A percentile compares a stretch with the other conserved stretches of the same genome.
phyloP scores from a whole-genome alignment of 2,329 filamentous ascomycete genomes.

The Fusarium sp. region DNA sequence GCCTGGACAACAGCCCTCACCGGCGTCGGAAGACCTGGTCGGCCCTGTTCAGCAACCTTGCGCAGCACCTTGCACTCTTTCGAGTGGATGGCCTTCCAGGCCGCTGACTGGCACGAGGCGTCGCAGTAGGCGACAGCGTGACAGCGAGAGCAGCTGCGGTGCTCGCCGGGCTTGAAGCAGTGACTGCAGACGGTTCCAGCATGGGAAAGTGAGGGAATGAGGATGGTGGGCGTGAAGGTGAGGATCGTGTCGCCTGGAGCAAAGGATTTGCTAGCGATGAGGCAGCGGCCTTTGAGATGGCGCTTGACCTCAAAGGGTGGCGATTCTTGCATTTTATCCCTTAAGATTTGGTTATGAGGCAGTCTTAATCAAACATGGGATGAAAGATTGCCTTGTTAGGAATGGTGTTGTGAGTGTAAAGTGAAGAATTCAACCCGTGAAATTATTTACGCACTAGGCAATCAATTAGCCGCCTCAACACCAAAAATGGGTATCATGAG shows the following conservation, averaged over 20 bases:
- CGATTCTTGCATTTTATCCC: conserved; percentile 23
- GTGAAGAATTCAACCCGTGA: not conserved
- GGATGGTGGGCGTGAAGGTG: conserved; percentile 56
- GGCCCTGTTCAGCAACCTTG: conserved; percentile 40
- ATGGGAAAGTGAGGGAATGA: conserved; percentile 58
- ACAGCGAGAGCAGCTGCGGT: conserved; percentile 63
- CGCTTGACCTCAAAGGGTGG: conserved; percentile 40
- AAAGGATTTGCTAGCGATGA: conserved; percentile 57
- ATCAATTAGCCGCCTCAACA: conserved; percentile 10
- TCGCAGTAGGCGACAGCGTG: conserved; percentile 65
- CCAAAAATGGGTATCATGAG: not conserved
- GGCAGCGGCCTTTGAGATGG: conserved; percentile 56
- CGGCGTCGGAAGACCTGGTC: conserved; percentile 60
- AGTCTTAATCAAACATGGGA: not conserved
- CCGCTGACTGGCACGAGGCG: conserved; percentile 61
- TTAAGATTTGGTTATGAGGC: not conserved
- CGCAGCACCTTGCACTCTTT: conserved; percentile 63
- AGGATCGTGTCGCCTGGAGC: conserved; percentile 58
- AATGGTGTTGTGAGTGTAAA: conserved; percentile 5
- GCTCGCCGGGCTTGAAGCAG: conserved; percentile 53
- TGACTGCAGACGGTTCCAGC: conserved; percentile 58
- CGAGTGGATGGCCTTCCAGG: conserved; percentile 65
- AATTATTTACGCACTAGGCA: conserved; percentile 28
- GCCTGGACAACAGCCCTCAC: conserved; percentile 65
- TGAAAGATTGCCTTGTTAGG: not conserved